These are phyloP conservation scores for Colletotrichum nymphaeae DNA, from an alignment of 2,329 filamentous ascomycete genomes.

Conservation along the genomic window DNA sequence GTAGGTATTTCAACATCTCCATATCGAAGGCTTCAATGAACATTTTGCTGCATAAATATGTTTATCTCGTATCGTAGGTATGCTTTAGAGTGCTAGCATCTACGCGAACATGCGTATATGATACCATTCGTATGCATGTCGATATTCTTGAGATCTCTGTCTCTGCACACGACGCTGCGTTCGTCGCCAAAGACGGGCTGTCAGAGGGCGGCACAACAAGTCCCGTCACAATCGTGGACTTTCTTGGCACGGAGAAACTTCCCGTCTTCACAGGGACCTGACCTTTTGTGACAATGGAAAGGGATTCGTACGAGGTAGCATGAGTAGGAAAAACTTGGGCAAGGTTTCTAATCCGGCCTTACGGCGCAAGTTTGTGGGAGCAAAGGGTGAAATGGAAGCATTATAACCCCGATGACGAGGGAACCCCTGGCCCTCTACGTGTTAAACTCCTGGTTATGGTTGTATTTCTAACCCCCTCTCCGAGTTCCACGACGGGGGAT, in stretches of 20 bases:
- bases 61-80: no score
- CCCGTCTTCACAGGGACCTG: neutral
- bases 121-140: neutral
- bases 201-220: neutral
- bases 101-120: neutral
- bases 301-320: neutral
- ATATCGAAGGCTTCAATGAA: no score
- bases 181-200: neutral
- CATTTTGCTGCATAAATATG: no score
- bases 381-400: neutral
- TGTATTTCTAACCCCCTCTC: neutral
- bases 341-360: neutral
- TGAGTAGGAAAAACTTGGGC: neutral
- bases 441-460: neutral
- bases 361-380: neutral
- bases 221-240: neutral
- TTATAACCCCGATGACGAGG: neutral
- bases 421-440: neutral
- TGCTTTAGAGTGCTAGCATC: neutral
- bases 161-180: neutral
- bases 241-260: neutral
- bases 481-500: constrained; percentile 15
- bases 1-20: no score
- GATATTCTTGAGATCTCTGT: no score
- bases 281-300: neutral